Base-by-base conservation (phyloP, 2,329 filamentous ascomycete species). In the Cadophora gregata region DNA sequence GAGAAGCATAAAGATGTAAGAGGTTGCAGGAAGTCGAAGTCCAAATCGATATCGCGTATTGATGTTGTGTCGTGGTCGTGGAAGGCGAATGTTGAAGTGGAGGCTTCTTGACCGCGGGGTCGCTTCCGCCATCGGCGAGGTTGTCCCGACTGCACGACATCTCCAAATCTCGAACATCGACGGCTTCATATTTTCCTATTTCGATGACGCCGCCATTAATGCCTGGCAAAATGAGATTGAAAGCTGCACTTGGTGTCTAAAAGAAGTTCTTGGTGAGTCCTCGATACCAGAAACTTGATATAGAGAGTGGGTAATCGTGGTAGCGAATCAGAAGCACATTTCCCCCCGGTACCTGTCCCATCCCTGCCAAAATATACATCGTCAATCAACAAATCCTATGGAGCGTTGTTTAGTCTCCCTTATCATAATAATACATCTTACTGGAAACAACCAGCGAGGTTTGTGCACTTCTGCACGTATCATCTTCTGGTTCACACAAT, bases 121-220 rank as follows among this genome's bases (percentile, higher is more conserved):
- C 42, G 38, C 24, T 45, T 59, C 24, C 38, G 33, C 56, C 21
- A 47, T 29, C 36, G 19, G 36, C 56, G 56, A 59, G 24, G 56
- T 47, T 47, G 16, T 47, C 36, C 56, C 56, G 56, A 47, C 25
- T 12, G n/a, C 29, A 36, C 25, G 21, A 38, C 36, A 27, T 59
- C 16, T 31, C 25, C 16, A 4, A 21, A 45, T 6, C 21, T 21
- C 19, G n/a, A 58, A 42, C 56, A 59, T 59, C 56, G 27, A 47
- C 38, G 31, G 56, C 56, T 59, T 59, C 56, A 59, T 59, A 47
- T 47, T 59, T 59, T 45, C 56, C 56, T 47, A 59, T 59, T 47
- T 38, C 1, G 33, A 38, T 36, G 27, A 2, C n/a, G n/a, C 21
- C n/a, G 21, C 16, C 4, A 7, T 9, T 2, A 7, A 21, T 21